Evolutionary conservation across 345 rosid genomes (phyloP).

Genomic region (Eutrema yunnanense): DNA sequence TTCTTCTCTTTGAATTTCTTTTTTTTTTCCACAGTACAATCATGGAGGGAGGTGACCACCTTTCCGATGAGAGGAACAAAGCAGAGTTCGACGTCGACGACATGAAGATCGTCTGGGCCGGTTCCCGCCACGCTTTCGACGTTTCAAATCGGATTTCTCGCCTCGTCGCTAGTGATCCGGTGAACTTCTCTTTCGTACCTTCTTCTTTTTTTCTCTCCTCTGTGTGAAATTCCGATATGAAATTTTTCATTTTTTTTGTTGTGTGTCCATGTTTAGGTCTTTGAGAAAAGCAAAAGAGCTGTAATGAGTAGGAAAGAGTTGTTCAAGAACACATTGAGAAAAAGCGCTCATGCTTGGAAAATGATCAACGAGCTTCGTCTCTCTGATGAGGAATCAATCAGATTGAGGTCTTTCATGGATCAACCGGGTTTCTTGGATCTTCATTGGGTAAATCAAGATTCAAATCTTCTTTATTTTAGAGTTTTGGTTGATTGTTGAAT

Average conservation of each 20-base stretch:
- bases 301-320: conserved; percentile 67
- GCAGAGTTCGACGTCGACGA: conserved; percentile 74
- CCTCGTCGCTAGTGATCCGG: conserved; percentile 87
- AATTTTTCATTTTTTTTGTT: neutral
- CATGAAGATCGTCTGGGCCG: conserved; percentile 91
- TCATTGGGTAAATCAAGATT: conserved; percentile 63
- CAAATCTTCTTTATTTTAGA: conserved; percentile 29
- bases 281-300: conserved; percentile 63
- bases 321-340: conserved; percentile 72
- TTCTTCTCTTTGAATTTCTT: neutral
- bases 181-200: conserved; percentile 1
- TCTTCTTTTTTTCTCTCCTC: neutral
- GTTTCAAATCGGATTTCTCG: conserved; percentile 72
- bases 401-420: conserved; percentile 58
- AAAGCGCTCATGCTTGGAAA: conserved; percentile 73
- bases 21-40: neutral
- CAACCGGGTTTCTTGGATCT: conserved; percentile 83
- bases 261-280: conserved; percentile 34
- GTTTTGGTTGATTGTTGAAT: conserved; percentile 37
- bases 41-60: conserved; percentile 48
- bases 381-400: conserved; percentile 57
- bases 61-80: conserved; percentile 60
- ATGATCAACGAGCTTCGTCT: conserved; percentile 70
- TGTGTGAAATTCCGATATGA: neutral
- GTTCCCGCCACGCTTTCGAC: conserved; percentile 62